Conservation (phyloP, 225 moss, liverwort and hornwort species). For the Marchantia paleacea region DNA sequence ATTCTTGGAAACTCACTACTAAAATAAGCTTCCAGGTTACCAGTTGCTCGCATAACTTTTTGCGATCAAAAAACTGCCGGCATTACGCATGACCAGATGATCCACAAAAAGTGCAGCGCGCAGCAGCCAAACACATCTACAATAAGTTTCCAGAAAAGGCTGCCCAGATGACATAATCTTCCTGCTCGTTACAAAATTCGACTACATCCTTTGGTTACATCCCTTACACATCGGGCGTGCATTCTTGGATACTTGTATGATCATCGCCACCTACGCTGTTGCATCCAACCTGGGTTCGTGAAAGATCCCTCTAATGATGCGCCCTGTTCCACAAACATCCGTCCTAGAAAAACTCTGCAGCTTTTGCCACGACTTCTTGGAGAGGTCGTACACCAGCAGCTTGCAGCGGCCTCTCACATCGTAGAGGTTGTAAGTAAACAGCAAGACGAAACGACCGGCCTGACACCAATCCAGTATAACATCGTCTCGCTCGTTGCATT, state of each 20-base stretch:
- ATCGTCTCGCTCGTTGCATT: slow-evolving; percentile 47
- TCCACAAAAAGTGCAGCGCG: slow-evolving; percentile 3
- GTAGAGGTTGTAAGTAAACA: slow-evolving; percentile 46
- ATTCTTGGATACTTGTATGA: neutral
- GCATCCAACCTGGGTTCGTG: slow-evolving; percentile 52
- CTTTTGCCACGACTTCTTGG: slow-evolving; percentile 41
- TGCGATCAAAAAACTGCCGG: slow-evolving; percentile 17
- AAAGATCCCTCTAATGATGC: slow-evolving; percentile 42
- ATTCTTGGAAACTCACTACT: slow-evolving; percentile 9
- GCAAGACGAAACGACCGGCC: slow-evolving; percentile 43
- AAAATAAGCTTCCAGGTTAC: neutral
- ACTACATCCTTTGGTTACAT: neutral
- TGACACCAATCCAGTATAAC: slow-evolving; percentile 52
- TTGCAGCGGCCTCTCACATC: slow-evolving; percentile 51
- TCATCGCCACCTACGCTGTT: slow-evolving; percentile 16
- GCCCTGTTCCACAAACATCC: slow-evolving; percentile 48
- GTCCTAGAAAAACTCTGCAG: slow-evolving; percentile 44
- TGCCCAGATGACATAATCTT: slow-evolving; percentile 2
- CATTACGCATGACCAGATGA: slow-evolving; percentile 13
- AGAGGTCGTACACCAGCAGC: slow-evolving; percentile 42
- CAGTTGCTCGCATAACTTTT: slow-evolving; percentile 11
- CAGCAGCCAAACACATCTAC: neutral
- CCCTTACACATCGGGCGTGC: neutral
- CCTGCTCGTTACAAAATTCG: slow-evolving; percentile 6
- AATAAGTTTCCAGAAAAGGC: slow-evolving; percentile 6